phyloP scores from a whole-genome alignment of 2,329 filamentous ascomycete genomes.

The Hypomyces rosellus region DNA sequence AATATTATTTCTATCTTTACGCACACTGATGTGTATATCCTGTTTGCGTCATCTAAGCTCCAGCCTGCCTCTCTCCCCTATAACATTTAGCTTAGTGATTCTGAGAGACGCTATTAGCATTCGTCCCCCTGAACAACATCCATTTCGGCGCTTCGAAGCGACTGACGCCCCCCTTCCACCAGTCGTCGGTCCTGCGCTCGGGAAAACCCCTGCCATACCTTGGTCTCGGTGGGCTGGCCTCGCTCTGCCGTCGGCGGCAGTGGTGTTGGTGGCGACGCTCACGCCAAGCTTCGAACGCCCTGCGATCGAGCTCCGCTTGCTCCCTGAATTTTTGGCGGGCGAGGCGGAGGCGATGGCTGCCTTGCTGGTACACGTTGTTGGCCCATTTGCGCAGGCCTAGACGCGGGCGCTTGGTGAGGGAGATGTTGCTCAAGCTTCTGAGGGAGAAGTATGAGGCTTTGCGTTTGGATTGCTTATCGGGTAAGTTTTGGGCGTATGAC shows the following conservation, averaged over 20 bases:
- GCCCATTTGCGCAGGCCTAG: conserved; percentile 26
- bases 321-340: conserved; percentile 22
- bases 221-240: background rate
- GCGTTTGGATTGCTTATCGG: conserved; percentile 22
- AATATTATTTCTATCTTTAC: background rate
- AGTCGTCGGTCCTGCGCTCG: conserved; percentile 19
- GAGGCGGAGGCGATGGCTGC: conserved; percentile 21
- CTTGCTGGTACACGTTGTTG: conserved; percentile 19
- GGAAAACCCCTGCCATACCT: background rate
- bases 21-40: background rate
- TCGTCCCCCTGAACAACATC: conserved; percentile 21
- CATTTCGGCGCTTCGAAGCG: conserved; percentile 27
- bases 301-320: conserved; percentile 19
- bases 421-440: conserved; percentile 18
- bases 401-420: conserved; percentile 21
- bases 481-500: conserved; percentile 6
- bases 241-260: background rate
- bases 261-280: conserved; percentile 3
- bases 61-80: background rate
- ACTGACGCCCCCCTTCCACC: conserved; percentile 31
- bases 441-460: conserved; percentile 27
- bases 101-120: background rate
- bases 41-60: background rate
- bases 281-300: conserved; percentile 24
- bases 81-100: too few species aligned